Conservation (phyloP, 179 eudicot species). For the Beta corolliflora region DNA sequence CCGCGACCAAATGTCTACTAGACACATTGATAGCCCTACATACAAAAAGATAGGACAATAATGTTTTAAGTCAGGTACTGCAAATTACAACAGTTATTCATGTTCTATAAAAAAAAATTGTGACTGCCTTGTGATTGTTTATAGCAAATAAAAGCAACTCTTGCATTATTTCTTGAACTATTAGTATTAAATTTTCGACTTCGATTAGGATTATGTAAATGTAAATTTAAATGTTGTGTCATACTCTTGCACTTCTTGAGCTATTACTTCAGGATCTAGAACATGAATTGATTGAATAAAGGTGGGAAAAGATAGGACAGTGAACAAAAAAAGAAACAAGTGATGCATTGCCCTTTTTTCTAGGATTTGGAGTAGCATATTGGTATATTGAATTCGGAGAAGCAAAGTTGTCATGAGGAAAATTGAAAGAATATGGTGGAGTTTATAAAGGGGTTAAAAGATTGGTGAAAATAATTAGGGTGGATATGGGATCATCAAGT, state of each 20-base stretch:
- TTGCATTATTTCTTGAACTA: no score
- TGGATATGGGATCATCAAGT: background rate
- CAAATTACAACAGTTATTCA: no score
- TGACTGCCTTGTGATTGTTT: no score
- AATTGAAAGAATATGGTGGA: constrained; percentile 5
- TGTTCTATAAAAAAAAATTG: no score
- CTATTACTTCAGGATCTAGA: constrained; percentile 25
- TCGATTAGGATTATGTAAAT: background rate
- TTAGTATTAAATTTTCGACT: background rate
- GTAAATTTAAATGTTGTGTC: background rate
- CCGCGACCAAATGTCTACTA: constrained; percentile 13
- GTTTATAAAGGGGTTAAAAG: constrained; percentile 20
- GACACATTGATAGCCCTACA: constrained; percentile 30
- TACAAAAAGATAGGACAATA: background rate
- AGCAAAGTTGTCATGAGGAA: background rate
- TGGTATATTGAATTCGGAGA: background rate
- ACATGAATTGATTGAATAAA: constrained; percentile 28
- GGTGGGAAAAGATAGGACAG: constrained; percentile 21
- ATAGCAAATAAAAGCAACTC: no score
- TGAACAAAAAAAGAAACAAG: constrained; percentile 28
- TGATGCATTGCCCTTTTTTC: constrained; percentile 24
- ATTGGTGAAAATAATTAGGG: constrained; percentile 5
- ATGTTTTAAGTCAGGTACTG: background rate
- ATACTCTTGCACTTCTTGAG: constrained; percentile 31
- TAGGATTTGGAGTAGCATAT: no score